Conservation (phyloP, 805 yeast species). For the Kluyveromyces dobzhanskii region DNA sequence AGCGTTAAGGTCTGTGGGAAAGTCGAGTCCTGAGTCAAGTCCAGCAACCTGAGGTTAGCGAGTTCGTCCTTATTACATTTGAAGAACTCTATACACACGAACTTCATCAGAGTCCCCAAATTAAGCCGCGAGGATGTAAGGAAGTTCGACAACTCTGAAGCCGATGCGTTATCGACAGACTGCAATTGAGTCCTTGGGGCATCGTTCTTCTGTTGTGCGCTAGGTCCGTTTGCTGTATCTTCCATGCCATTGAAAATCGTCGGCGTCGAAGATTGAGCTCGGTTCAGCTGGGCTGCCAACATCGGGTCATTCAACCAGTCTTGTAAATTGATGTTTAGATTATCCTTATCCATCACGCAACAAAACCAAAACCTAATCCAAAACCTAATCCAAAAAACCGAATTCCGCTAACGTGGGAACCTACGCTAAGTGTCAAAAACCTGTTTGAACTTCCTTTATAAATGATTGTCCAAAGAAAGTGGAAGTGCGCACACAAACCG, state of each 20-base stretch:
- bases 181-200: neutral
- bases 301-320: constrained; percentile 5
- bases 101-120: constrained; percentile 3
- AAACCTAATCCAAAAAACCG: too few species aligned
- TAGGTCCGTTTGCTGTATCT: neutral
- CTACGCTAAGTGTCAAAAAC: too few species aligned
- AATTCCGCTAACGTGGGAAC: too few species aligned
- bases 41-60: constrained; percentile 17
- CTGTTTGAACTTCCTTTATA: too few species aligned
- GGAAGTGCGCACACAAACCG: too few species aligned
- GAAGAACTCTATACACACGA: constrained; percentile 4
- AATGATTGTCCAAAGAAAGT: too few species aligned
- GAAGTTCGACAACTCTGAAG: constrained; percentile 2
- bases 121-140: constrained; percentile 1
- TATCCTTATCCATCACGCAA: constrained; percentile 2
- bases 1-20: constrained; percentile 29
- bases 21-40: constrained; percentile 29
- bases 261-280: constrained; percentile 4
- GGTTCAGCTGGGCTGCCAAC: constrained; percentile 4
- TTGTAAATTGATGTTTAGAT: constrained; percentile 2
- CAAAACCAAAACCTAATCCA: neutral
- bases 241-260: constrained; percentile 1
- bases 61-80: constrained; percentile 4
- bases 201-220: neutral
- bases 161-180: neutral